These are phyloP conservation scores for Batrachochytrium dendrobatidis DNA, from an alignment of 371 early-diverging fungal genomes.

Conservation along the genomic window DNA sequence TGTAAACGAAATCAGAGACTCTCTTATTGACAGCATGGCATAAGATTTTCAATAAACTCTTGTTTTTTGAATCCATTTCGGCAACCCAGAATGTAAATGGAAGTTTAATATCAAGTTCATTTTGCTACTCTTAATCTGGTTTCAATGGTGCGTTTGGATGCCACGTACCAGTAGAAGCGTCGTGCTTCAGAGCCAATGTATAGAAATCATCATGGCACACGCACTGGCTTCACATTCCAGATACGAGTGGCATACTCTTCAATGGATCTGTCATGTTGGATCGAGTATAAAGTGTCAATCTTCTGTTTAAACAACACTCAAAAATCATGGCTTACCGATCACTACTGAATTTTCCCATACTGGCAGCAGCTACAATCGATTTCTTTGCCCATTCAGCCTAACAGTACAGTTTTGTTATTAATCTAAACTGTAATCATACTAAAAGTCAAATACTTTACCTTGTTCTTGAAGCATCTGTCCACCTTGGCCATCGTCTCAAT, in stretches of 20 bases:
- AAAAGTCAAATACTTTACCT: too few species aligned
- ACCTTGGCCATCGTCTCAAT: conserved; percentile 65
- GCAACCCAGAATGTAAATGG: too few species aligned
- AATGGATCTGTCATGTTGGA: too few species aligned
- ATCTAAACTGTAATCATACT: too few species aligned
- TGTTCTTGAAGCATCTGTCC: conserved; percentile 70
- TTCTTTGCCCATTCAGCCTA: conserved; percentile 69
- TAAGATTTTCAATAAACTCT: background rate
- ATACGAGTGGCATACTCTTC: conserved; percentile 79
- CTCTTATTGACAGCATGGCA: conserved; percentile 65
- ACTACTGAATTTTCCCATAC: conserved; percentile 87
- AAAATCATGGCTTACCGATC: conserved; percentile 21
- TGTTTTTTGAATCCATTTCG: too few species aligned
- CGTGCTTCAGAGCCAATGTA: too few species aligned
- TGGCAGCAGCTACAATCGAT: conserved; percentile 77
- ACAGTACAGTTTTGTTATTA: too few species aligned
- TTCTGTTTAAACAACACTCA: conserved; percentile 1
- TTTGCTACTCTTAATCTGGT: too few species aligned
- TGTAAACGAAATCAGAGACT: conserved; percentile 89
- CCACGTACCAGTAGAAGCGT: too few species aligned
- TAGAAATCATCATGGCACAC: conserved; percentile 3
- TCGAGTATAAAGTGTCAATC: conserved; percentile 28
- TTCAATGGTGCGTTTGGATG: too few species aligned
- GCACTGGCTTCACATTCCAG: conserved; percentile 51
- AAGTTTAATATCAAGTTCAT: too few species aligned